Base-by-base conservation (phyloP, 768 basidiomycete species). In the Sutorius australiensis region DNA sequence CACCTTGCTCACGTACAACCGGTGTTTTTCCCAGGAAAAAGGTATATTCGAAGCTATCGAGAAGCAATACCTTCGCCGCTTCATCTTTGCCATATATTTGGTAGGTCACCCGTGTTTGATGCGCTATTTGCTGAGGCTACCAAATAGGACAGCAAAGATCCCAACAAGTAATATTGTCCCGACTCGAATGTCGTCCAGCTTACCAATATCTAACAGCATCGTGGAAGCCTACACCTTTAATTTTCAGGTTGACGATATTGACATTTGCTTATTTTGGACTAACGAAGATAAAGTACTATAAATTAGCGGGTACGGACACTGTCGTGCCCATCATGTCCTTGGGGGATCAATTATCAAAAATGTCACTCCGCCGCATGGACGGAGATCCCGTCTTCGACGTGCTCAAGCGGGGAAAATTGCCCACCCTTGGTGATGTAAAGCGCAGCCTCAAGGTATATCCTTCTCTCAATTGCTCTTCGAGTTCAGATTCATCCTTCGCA, bases 161-260 rank as follows among this genome's bases (percentile, higher is more conserved):
- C 92, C 0, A 89, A 80, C 61, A 92, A 94, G 88, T 87, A 72
- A 52, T 72, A 64, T 54, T 50, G 54, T 32, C 5, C 45, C 36
- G 16, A 37, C 36, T 48, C 41, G 24, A 55, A 41, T 47, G 31
- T 55, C 54, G n/a, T 39, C 14, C 30, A 37, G n/a, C 53, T 66
- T 24, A 66, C 34, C 17, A 12, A 48, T 42, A 39, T 50, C 11
- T 56, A 28, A 16, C 57, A 93, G 91, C 70, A 87, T 93, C 51
- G 78, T 92, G 21, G 91, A 93, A 66, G 86, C 92, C 13, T 93
- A 92, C 62, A 92, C 89, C 0, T 93, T 93, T 72, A 88, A 91
- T 62, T 91, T 93, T 62, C 79, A 83, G 59, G 89, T 87, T 59
- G 55, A 72, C 51, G 27, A 12, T 28, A 33, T 12, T 37, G 2